Evolutionary conservation across 148 eudicot genomes (phyloP), one percentile per base, ranked within the genome.

Genomic region (Talinum fruticosum): DNA sequence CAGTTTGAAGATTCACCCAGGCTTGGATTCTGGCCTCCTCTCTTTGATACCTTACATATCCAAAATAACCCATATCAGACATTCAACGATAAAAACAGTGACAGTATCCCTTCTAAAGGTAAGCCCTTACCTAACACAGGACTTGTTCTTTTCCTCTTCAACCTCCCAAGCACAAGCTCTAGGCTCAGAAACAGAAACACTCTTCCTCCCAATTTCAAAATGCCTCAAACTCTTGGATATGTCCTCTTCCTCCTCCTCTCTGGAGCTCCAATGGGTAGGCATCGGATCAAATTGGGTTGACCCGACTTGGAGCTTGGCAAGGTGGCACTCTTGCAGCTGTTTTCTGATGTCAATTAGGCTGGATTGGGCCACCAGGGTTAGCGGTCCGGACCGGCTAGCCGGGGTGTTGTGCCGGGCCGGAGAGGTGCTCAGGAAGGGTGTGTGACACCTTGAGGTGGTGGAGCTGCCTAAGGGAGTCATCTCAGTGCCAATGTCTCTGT

Each of bases 11-110:
- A 79, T 94, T 89, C 51, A 94, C 81, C 98, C 98, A 94, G 64
- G 98, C 97, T 86, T 90, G 95, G 73, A 94, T 92, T 73, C 84
- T 94, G 8, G 98, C 95, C 78, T 94, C 97, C 77, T 94, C 94
- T 82, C 94, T 89, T 80, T 92, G 94, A 78, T 94, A 94, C 93
- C 98, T 93, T 75, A 36, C 30, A 72, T 77, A 51, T 51, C n/a
- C 57, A 21, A 51, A 51, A 14, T 51, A 21, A 51, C 57, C 57
- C 57, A 51, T 14, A 51, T 51, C 57, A 51, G 16, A 51, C 35
- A 24, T 23, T 14, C 10, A 59, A 24, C n/a, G 64, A 59, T 24
- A 59, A 51, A 41, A 59, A n/a, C 28, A 23, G 7, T 24, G n/a
- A n/a, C 64, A n/a, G 2, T 23, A 1, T n/a, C 23, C 64, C 10